These are phyloP conservation scores for Acacia melanoxylon DNA, from an alignment of 306 rosid species.

Conservation along the genomic window DNA sequence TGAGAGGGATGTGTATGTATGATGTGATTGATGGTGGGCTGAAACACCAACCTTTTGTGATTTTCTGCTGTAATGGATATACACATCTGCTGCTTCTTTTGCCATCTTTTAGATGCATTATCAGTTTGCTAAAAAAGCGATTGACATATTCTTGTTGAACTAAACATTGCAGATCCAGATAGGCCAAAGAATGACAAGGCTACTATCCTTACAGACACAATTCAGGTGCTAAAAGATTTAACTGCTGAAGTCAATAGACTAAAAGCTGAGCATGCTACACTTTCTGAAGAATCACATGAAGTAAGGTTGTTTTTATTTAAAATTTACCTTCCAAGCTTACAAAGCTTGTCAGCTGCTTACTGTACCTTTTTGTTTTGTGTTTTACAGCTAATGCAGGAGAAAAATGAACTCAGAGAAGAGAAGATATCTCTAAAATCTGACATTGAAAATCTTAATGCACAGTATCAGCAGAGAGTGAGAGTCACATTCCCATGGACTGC, in stretches of 20 bases:
- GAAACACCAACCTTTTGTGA: conserved; percentile 7
- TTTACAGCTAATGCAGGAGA: conserved; percentile 76
- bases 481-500: conserved; percentile 79
- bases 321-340: conserved; percentile 17
- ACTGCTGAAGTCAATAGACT: conserved; percentile 63
- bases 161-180: conserved; percentile 65
- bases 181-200: conserved; percentile 96
- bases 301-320: conserved; percentile 39
- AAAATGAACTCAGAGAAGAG: conserved; percentile 93
- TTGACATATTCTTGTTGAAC: conserved; percentile 26
- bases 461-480: conserved; percentile 79
- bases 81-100: background rate
- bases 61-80: conserved; percentile 2
- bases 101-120: background rate
- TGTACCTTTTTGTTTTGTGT: conserved; percentile 25
- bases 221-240: conserved; percentile 76
- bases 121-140: background rate
- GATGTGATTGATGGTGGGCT: background rate
- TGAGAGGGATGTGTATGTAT: background rate
- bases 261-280: conserved; percentile 63
- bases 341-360: conserved; percentile 23
- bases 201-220: conserved; percentile 76
- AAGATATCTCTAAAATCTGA: conserved; percentile 72
- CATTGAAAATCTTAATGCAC: conserved; percentile 64
- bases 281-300: conserved; percentile 83